Base-by-base conservation (phyloP, 306 rosid species). In the Begonia fuchsioides region DNA sequence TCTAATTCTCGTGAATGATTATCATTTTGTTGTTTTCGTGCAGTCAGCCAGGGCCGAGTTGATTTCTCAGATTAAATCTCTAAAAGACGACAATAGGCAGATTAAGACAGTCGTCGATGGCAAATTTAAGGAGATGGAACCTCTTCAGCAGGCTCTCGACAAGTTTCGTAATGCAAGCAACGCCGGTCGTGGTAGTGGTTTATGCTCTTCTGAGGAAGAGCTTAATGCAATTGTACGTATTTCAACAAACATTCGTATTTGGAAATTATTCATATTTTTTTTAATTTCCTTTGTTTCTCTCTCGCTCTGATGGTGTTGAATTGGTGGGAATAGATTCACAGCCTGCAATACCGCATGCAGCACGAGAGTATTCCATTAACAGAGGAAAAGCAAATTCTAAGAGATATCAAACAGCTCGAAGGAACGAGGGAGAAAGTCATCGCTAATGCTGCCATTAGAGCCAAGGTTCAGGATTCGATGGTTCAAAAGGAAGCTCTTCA, bases 141-240 rank as follows among this genome's bases (percentile, higher is more conserved):
- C 98, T 44, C 74, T 85, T 39, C 86, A 77, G 51, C 92, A 81
- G 68, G 98, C 93, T 60, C 68, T 90, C 62, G 94, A 92, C 39
- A 80, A 82, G 86, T 69, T 90, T 61, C 98, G 98, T 13, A 76
- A 43, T 66, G 57, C 93, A 16, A 77, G 74, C 62, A 70, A 53
- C 69, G 75, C 62, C 0, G 88, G 76, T 32, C 82, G 81, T 41
- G 75, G 65, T 57, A 54, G 75, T 51, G 83, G 87, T 69, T 26
- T 92, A 54, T 85, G 93, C 64, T 81, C 94, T 58, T 85, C 98
- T 11, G 98, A 85, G 81, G 86, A 69, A 61, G 98, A 92, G 72
- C 95, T 92, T 32, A 78, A 92, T 17, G 63, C 62, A 26, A 12
- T 67, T 12, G 98, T 92, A 75, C 57, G 82, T 26, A 2, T 56